Evolutionary conservation across 768 basidiomycete genomes (phyloP), one percentile per base, ranked within the genome.

Genomic region (Mycena vitilis): DNA sequence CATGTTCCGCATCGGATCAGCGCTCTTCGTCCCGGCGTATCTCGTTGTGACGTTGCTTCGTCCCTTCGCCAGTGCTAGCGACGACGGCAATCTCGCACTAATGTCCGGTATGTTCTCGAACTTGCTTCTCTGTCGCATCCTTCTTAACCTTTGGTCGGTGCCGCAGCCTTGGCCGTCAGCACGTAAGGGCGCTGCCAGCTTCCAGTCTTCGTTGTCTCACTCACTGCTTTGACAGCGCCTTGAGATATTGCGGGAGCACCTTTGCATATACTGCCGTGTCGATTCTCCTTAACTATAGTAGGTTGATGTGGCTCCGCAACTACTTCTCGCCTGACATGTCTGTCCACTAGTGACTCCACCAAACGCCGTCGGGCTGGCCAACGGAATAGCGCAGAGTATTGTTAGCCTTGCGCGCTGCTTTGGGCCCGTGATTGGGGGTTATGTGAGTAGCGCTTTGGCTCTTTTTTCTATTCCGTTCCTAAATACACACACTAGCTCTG

Each of bases 361-460:
- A 1, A 85, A 86, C 45, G 89, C 95, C 10, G 89, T 99, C 47
- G 95, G 95, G 9, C 89, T 95, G 66, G 95, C 97, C 12, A 99
- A 99, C 75, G 98, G 97, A 20, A 89, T 97, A 23, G 98, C 96
- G 0, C 98, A 99, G 79, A 96, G 95, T 75, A 93, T 95, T 38
- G 96, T 97, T 70, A 96, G 95, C 71, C 88, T 97, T 30, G 95
- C 96, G 5, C 88, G 98, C 47, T 98, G 96, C 81, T 75, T 95
- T 44, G 98, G 95, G 23, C 95, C 96, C 23, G 87, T 95, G 47
- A 82, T 95, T 20, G 94, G 94, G 54, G 94, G 94, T 51, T 92
- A 90, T 77, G 94, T 95, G 75, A 76, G 89, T 82, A 45, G 10
- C 64, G 36, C 58, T 58, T 74, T 25, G 49, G 22, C 22, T 23